Percentiles rank a stretch among this genome's conserved stretches.
phyloP scores from a whole-genome alignment of 2,329 filamentous ascomycete genomes.

The Didymosphaeria variabile region DNA sequence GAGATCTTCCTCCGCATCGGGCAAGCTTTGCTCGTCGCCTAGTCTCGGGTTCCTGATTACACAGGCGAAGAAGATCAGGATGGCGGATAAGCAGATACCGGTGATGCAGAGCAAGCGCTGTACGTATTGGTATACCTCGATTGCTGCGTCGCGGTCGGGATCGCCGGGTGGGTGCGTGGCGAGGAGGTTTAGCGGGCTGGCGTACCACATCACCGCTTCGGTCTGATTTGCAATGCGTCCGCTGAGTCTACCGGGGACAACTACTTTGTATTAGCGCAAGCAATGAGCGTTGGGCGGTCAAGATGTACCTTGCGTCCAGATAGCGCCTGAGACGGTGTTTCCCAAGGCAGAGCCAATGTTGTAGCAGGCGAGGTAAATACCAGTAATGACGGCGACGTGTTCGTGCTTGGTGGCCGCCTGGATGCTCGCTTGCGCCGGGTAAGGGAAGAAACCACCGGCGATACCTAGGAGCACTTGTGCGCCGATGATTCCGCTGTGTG shows the following conservation, averaged over 20 bases:
- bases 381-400: constrained; percentile 71
- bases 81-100: constrained; percentile 58
- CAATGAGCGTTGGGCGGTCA: not conserved
- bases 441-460: constrained; percentile 69
- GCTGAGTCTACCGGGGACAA: constrained; percentile 54
- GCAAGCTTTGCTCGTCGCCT: constrained; percentile 57
- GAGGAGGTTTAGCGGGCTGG: constrained; percentile 52
- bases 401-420: constrained; percentile 62
- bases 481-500: constrained; percentile 67
- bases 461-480: constrained; percentile 70
- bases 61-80: constrained; percentile 57
- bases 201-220: constrained; percentile 54
- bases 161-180: constrained; percentile 56
- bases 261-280: constrained; percentile 15
- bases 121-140: constrained; percentile 56
- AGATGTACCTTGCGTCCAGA: constrained; percentile 63
- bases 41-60: constrained; percentile 58
- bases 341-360: constrained; percentile 70
- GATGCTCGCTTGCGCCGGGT: constrained; percentile 61
- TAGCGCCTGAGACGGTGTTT: constrained; percentile 67
- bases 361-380: constrained; percentile 69
- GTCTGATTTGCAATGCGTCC: constrained; percentile 50
- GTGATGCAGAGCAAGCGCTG: constrained; percentile 61
- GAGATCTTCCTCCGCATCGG: constrained; percentile 47
- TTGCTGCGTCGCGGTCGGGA: constrained; percentile 53